Conservation (phyloP, 306 rosid species). For the Sicyos edulis region DNA sequence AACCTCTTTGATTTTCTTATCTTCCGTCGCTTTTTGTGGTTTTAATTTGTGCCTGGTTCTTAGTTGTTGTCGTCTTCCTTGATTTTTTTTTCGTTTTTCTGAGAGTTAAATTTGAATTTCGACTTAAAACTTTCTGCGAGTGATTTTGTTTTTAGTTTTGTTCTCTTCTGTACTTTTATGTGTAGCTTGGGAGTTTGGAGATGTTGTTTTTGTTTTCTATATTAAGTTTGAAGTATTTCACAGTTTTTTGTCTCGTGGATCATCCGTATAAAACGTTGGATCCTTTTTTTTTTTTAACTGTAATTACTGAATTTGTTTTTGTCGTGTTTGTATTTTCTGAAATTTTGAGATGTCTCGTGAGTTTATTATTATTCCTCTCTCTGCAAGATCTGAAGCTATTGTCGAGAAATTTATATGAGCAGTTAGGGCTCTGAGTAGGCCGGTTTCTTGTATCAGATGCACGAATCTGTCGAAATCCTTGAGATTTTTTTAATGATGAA, state of each 20-base stretch:
- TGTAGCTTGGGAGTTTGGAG: neutral
- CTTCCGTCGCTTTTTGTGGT: neutral
- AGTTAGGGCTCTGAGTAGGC: constrained; percentile 5
- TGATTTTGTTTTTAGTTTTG: neutral
- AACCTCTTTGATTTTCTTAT: neutral
- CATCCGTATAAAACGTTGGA: constrained; percentile 9
- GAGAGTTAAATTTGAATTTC: neutral
- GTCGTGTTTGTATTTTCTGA: constrained; percentile 1
- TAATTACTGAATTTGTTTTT: constrained; percentile 6
- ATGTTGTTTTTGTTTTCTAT: constrained; percentile 8
- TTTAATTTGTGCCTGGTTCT: neutral
- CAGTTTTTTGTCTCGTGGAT: neutral
- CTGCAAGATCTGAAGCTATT: constrained; percentile 16
- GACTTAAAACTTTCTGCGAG: neutral
- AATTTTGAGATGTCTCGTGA: constrained; percentile 15
- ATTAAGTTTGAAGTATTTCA: constrained; percentile 1
- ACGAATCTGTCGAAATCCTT: no score
- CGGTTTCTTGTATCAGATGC: neutral
- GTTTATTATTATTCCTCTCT: constrained; percentile 10
- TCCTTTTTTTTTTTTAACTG: neutral
- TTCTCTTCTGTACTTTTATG: no score
- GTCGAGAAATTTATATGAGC: constrained; percentile 20
- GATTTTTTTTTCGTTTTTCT: neutral
- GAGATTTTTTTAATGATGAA: no score
- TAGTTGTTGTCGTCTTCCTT: neutral